Conservation (phyloP, 345 rosid genomes). For the Aegle marmelos region DNA sequence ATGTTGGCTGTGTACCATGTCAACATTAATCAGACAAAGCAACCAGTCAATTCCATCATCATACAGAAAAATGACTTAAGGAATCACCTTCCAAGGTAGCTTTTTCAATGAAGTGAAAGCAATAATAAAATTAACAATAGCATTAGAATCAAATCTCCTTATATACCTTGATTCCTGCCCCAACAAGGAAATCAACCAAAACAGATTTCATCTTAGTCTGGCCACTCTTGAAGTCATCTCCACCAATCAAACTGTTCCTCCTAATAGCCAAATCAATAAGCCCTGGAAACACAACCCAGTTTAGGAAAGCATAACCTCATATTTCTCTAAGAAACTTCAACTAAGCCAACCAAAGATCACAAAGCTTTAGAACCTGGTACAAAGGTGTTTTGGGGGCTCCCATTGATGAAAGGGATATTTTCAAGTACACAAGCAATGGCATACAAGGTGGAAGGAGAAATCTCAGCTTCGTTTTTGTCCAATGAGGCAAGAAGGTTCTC, state of each 20-base stretch:
- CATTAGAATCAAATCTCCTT: background rate
- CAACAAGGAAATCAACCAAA: constrained; percentile 91
- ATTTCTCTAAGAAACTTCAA: background rate
- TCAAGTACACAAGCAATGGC: constrained; percentile 90
- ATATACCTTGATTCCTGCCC: constrained; percentile 91
- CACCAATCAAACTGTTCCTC: constrained; percentile 87
- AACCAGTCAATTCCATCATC: background rate
- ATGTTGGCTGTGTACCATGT: constrained; percentile 63
- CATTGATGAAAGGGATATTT: constrained; percentile 91
- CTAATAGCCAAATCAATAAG: constrained; percentile 85
- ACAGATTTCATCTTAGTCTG: constrained; percentile 99
- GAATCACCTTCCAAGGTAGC: background rate
- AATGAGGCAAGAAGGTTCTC: constrained; percentile 84
- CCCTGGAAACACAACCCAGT: constrained; percentile 38
- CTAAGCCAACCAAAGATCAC: background rate
- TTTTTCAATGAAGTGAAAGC: background rate
- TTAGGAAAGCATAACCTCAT: background rate
- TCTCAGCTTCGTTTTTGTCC: constrained; percentile 83
- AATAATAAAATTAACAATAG: background rate
- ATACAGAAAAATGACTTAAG: background rate
- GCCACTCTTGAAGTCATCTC: constrained; percentile 99
- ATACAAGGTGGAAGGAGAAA: constrained; percentile 89
- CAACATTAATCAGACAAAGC: background rate
- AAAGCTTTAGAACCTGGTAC: constrained; percentile 66
- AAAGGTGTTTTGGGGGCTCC: constrained; percentile 98